A percentile compares a stretch with the other conserved stretches of the same genome.
Conservation (phyloP, 192 early-diverging fungal genomes). For the Backusella tuberculispora region DNA sequence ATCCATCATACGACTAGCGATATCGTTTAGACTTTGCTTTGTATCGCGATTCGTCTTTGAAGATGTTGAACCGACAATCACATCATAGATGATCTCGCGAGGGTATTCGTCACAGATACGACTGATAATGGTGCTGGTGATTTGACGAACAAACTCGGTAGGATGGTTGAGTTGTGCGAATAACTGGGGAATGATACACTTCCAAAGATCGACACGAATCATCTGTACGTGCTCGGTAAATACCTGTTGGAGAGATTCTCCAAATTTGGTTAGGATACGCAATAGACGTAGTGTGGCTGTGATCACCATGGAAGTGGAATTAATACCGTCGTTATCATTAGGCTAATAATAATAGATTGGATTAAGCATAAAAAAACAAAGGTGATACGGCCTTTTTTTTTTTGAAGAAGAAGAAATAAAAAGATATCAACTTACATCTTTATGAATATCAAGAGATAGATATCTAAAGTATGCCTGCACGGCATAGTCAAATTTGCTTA, state of each 20-base stretch:
- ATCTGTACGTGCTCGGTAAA: slow-evolving; percentile 49
- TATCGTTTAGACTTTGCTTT: slow-evolving; percentile 42
- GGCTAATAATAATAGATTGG: not conserved
- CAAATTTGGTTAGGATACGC: slow-evolving; percentile 66
- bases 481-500: slow-evolving; percentile 10
- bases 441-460: slow-evolving; percentile 23
- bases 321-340: slow-evolving; percentile 14
- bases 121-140: slow-evolving; percentile 58
- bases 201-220: slow-evolving; percentile 58
- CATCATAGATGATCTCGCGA: slow-evolving; percentile 69
- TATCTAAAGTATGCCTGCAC: slow-evolving; percentile 22
- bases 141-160: slow-evolving; percentile 53
- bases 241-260: slow-evolving; percentile 47
- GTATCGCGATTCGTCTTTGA: slow-evolving; percentile 44
- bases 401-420: too few species aligned
- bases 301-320: slow-evolving; percentile 40
- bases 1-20: slow-evolving; percentile 43
- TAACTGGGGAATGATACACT: slow-evolving; percentile 73
- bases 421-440: slow-evolving; percentile 7
- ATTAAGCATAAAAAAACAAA: not conserved
- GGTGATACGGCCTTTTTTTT: too few species aligned
- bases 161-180: slow-evolving; percentile 75
- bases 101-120: slow-evolving; percentile 64
- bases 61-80: slow-evolving; percentile 58
- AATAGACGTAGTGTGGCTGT: slow-evolving; percentile 67